Conservation (phyloP, 2,329 filamentous ascomycete species). For the Pseudogymnoascus verrucosus region DNA sequence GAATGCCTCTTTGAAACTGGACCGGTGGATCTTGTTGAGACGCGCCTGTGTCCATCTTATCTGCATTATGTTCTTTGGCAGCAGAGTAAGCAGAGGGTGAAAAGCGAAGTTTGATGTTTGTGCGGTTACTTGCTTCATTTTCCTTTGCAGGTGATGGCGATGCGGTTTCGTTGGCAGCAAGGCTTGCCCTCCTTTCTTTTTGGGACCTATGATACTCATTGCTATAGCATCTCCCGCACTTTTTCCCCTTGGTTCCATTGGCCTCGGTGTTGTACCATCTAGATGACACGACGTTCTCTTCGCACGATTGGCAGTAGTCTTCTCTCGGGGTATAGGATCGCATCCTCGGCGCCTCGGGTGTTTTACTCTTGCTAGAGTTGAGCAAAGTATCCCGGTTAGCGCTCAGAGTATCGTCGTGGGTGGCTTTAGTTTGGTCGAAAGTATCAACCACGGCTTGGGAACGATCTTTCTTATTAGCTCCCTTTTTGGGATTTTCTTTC, state of each 20-base stretch:
- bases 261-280: no score
- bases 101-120: not conserved
- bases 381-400: not conserved
- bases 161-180: not conserved
- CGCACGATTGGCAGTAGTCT: no score
- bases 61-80: not conserved
- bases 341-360: not conserved
- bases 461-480: not conserved
- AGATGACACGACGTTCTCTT: no score
- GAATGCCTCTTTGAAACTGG: not conserved
- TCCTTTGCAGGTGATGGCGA: not conserved
- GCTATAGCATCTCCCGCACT: no score
- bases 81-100: not conserved
- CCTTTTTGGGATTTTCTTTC: not conserved
- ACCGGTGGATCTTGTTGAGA: not conserved
- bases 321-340: no score
- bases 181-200: not conserved
- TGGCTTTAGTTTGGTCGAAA: no score
- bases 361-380: not conserved
- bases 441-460: no score
- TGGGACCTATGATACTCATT: no score
- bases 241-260: no score
- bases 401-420: no score
- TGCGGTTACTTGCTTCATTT: not conserved
- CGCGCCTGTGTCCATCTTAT: not conserved